Base-by-base conservation (phyloP, 768 basidiomycete genomes). In the Leccinum imitatum region DNA sequence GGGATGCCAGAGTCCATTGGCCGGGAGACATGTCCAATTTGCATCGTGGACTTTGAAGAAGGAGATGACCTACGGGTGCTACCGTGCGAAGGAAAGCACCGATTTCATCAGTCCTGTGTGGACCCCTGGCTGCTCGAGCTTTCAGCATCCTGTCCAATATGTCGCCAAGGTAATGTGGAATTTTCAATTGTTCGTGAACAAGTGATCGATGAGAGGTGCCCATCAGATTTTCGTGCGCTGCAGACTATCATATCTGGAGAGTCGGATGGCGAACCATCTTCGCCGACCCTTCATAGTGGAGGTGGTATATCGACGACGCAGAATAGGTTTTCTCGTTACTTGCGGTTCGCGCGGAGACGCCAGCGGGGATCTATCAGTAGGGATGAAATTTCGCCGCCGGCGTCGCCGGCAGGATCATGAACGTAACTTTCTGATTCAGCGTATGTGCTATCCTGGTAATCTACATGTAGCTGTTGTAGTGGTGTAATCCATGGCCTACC, bases 71-170 rank as follows among this genome's bases (percentile, higher is more conserved):
- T 97, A 14, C 87, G 95, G 23, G 82, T 96, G 44, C 75, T 98
- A 52, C 95, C 95, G 1, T 98, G 95, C 73, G 91, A 95, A 69
- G 90, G 90, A 50, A 87, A 91, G 63, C 95, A 98, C 70, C 81
- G 84, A 59, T 98, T 96, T 78, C 95, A 98, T 68, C 87, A 90
- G 67, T 76, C 78, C 41, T 97, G 95, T 69, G 94, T 96, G 58
- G 95, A 96, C 74, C 92, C 89, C 35, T 96, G 95, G 95, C 76
- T 98, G 46, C 79, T 98, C 50, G 87, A 95, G 66, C 80, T 96
- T 27, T 95, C 94, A 1, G 88, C 88, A 59, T 89, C 91, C 33
- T 97, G 96, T 75, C 95, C 95, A 6, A 83, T 97, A 30, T 97
- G 95, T 73, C 82, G 95, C 65, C 89, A 95, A 76, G 93, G 93